Conservation (phyloP, 2,329 filamentous ascomycete species). For the Hymenotorrendiella dingleyae region DNA sequence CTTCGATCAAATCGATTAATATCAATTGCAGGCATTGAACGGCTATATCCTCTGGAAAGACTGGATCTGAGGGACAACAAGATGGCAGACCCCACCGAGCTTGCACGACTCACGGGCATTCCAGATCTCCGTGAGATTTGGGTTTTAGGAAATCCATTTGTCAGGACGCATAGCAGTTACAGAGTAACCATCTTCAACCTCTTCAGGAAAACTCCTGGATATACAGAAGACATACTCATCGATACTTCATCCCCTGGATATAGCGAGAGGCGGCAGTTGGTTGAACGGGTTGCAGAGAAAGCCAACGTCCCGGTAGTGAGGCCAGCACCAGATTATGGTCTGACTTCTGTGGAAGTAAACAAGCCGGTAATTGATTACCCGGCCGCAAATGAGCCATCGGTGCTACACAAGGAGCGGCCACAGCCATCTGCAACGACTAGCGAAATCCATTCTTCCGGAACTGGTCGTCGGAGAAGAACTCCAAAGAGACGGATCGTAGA, state of each 20-base stretch:
- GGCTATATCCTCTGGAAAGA: conserved; percentile 79
- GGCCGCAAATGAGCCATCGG: conserved; percentile 40
- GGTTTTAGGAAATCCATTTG: conserved; percentile 87
- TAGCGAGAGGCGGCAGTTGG: conserved; percentile 74
- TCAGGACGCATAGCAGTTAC: conserved; percentile 78
- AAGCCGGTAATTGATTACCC: conserved; percentile 59
- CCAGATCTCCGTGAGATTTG: conserved; percentile 91
- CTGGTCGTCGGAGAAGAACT: conserved; percentile 51
- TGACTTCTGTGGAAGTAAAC: conserved; percentile 58
- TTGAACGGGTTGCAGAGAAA: conserved; percentile 73
- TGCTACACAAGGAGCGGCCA: conserved; percentile 53
- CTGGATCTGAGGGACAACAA: conserved; percentile 88
- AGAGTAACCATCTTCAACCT: conserved; percentile 92
- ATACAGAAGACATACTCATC: conserved; percentile 83
- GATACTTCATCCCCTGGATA: conserved; percentile 81
- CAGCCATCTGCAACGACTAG: conserved; percentile 47
- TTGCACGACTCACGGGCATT: conserved; percentile 82
- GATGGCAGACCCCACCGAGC: conserved; percentile 82
- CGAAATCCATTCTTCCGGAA: conserved; percentile 52
- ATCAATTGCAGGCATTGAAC: conserved; percentile 85
- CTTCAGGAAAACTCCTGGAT: conserved; percentile 84
- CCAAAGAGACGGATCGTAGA: conserved; percentile 61
- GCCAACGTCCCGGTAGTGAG: conserved; percentile 74
- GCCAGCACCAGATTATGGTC: conserved; percentile 53
- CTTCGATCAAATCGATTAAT: conserved; percentile 81